Base-by-base conservation (phyloP, 2,329 filamentous ascomycete genomes). In the Aciculosporium take region DNA sequence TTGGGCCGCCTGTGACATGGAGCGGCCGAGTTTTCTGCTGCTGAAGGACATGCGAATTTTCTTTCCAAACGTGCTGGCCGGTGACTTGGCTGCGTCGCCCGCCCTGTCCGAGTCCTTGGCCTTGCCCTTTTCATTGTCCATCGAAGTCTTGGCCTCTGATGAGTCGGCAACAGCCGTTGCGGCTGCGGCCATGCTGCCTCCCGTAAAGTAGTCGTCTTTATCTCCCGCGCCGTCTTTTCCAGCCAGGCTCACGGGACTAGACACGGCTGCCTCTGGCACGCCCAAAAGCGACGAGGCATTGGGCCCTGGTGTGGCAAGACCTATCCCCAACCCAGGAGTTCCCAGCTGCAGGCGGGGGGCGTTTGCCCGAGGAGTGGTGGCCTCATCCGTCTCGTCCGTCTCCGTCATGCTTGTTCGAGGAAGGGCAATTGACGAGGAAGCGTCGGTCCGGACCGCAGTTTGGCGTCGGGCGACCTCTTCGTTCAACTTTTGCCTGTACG, bases 31-130 rank as follows among this genome's bases (percentile, higher is more conserved):
- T 61, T 94, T 94, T 67, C 93, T 95, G 53, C 80, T 81, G 50
- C 81, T 79, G 53, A 89, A 87, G 1, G 80, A 78, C 75, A 84
- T 81, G 37, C 82, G 78, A 59, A 94, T 88, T 63, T 89, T 91
- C 64, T 88, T 91, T 33, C 82, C 78, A 56, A 94, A 93, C 5
- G 85, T 66, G 2, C 73, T 79, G 42, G 68, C 65, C 4, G 66
- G 65, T 2, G 68, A 64, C 51, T 84, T 83, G 10, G 67, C 63
- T 42, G 69, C 79, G 17, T 67, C 62, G 24, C 54, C 56, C 10
- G 65, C 58, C 49, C 66, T 68, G 3, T 66, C 63, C 48, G 63
- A 65, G 4, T 62, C 60, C 45, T 63, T 65, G 0, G 68, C 63
- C 43, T 65, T 68, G 2, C 65, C 62, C 48, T 64, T 66, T 3